Evolutionary conservation across 305 asterid genomes (phyloP).

Genomic region (Rubia tinctorum): DNA sequence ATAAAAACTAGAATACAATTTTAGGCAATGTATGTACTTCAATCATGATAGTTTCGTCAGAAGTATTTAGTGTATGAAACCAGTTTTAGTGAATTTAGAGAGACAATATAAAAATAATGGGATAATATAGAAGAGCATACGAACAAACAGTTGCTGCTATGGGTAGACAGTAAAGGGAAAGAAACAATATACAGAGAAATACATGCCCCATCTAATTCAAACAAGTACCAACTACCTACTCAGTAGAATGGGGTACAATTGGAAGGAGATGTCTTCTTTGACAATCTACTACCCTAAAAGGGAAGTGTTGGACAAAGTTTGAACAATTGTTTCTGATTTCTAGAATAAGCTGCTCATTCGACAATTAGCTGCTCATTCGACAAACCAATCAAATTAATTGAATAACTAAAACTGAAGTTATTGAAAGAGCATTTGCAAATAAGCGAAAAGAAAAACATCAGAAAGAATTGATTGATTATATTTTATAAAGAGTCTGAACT

Average conservation of each 20-base stretch:
- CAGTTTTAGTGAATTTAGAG: neutral
- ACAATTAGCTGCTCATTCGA: no score
- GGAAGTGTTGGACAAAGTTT: neutral
- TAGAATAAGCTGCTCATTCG: no score
- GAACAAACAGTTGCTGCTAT: neutral
- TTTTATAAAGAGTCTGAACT: neutral
- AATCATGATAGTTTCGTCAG: neutral
- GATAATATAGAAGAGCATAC: neutral
- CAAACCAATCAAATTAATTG: no score
- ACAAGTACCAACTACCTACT: neutral
- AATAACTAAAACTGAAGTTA: no score
- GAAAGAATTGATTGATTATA: no score
- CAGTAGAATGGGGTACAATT: no score
- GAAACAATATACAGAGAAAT: neutral
- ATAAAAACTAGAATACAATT: neutral
- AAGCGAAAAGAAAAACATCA: neutral
- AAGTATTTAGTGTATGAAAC: no score
- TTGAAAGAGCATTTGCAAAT: neutral
- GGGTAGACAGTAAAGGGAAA: neutral
- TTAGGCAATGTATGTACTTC: neutral
- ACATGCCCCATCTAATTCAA: neutral
- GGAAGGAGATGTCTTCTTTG: no score
- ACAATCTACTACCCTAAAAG: neutral
- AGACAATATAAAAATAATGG: neutral
- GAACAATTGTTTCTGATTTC: neutral